phyloP scores from a whole-genome alignment of 2,329 filamentous ascomycete genomes.

The Exophiala sideris region DNA sequence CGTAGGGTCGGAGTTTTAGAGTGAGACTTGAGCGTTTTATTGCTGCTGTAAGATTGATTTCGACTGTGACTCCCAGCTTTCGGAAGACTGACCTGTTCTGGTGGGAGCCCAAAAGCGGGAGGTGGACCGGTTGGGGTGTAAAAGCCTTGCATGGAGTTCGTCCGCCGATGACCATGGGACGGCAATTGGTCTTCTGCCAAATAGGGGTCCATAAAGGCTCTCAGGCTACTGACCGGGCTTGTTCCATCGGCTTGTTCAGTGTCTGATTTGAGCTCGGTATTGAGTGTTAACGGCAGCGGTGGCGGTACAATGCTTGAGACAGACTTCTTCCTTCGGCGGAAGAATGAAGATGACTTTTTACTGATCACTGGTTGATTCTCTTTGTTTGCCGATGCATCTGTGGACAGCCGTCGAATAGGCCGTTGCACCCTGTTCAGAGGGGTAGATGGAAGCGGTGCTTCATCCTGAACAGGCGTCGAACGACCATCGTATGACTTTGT shows the following conservation, averaged over 20 bases:
- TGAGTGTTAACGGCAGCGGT: slow-evolving; percentile 50
- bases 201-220: slow-evolving; percentile 84
- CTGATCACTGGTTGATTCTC: slow-evolving; percentile 53
- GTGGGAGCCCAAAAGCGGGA: slow-evolving; percentile 12
- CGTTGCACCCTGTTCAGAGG: slow-evolving; percentile 30
- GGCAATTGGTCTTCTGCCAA: slow-evolving; percentile 43
- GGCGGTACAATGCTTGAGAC: slow-evolving; percentile 62
- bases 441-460: slow-evolving; percentile 15
- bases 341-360: slow-evolving; percentile 94
- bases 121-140: slow-evolving; percentile 18
- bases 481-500: slow-evolving; percentile 17
- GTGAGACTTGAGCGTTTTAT: slow-evolving; percentile 18
- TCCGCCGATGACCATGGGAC: slow-evolving; percentile 15
- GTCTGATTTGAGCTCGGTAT: slow-evolving; percentile 31
- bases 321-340: slow-evolving; percentile 89
- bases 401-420: slow-evolving; percentile 31
- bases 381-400: slow-evolving; percentile 32
- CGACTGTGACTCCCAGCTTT: slow-evolving; percentile 10
- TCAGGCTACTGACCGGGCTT: slow-evolving; percentile 74
- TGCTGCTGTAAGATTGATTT: slow-evolving; percentile 20
- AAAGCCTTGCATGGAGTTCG: slow-evolving; percentile 26
- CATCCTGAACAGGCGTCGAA: slow-evolving; percentile 26
- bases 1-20: slow-evolving; percentile 16
- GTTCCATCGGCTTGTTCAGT: slow-evolving; percentile 33
- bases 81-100: slow-evolving; percentile 2